Evolutionary conservation across 2,329 filamentous ascomycete genomes (phyloP).

Genomic region (Gremmenia infestans): DNA sequence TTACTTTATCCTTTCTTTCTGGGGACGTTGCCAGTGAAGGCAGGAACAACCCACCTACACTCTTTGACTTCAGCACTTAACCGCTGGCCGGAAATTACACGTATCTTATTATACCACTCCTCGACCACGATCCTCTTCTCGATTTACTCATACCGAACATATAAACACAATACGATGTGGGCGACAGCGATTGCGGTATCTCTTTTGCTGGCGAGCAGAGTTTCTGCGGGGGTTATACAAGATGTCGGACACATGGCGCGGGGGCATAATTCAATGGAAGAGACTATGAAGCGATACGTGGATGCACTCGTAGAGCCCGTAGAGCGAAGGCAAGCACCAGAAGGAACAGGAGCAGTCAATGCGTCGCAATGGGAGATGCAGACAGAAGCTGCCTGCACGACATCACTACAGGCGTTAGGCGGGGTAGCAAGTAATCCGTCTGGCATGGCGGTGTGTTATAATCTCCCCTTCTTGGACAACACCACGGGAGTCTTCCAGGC

Average conservation of each 20-base stretch:
- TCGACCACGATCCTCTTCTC: constrained; percentile 2
- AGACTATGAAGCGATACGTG: constrained; percentile 28
- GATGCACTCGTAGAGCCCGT: constrained; percentile 28
- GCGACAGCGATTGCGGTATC: constrained; percentile 13
- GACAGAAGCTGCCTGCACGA: constrained; percentile 54
- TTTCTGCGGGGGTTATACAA: constrained; percentile 21
- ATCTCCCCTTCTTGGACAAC: constrained; percentile 66
- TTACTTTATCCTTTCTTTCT: constrained; percentile 7
- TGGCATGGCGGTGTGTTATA: constrained; percentile 78
- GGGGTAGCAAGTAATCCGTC: constrained; percentile 63
- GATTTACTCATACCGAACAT: neutral
- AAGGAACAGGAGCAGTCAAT: constrained; percentile 33
- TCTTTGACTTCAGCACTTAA: constrained; percentile 13
- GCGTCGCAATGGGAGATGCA: constrained; percentile 50
- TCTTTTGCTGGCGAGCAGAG: constrained; percentile 25
- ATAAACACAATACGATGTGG: constrained; percentile 20
- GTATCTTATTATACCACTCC: constrained; percentile 10
- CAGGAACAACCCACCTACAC: constrained; percentile 14
- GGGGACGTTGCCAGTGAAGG: constrained; percentile 13
- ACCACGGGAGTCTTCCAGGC: constrained; percentile 67
- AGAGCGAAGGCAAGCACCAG: constrained; percentile 22
- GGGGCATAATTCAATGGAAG: constrained; percentile 23
- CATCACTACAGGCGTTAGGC: constrained; percentile 49
- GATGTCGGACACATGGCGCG: constrained; percentile 22
- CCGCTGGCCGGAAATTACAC: constrained; percentile 24